These are phyloP conservation scores for Ophiostoma montium DNA, from an alignment of 2,329 filamentous ascomycete genomes.

Conservation along the genomic window DNA sequence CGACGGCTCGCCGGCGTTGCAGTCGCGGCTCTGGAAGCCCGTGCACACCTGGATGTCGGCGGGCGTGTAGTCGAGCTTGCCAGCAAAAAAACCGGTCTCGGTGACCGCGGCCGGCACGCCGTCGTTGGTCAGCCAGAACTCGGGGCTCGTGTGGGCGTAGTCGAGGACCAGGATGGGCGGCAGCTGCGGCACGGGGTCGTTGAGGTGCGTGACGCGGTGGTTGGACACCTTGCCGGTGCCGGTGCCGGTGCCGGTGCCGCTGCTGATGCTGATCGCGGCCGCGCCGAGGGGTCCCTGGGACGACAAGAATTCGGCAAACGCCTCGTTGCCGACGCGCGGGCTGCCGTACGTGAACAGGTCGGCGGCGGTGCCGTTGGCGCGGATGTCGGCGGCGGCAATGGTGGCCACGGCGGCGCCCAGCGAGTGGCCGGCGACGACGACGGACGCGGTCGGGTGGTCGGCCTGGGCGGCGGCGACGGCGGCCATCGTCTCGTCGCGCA, in stretches of 20 bases:
- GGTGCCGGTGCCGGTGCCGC: no score
- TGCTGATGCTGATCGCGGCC: slow-evolving; percentile 8
- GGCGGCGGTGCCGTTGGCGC: slow-evolving; percentile 29
- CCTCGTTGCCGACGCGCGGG: slow-evolving; percentile 48
- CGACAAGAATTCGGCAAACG: slow-evolving; percentile 39
- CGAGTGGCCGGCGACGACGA: slow-evolving; percentile 53
- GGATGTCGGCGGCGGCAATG: slow-evolving; percentile 42
- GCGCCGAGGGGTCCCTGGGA: slow-evolving; percentile 22
- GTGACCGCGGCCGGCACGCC: slow-evolving; percentile 15
- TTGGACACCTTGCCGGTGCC: slow-evolving; percentile 26
- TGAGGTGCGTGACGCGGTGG: slow-evolving; percentile 51
- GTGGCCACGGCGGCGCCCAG: slow-evolving; percentile 52
- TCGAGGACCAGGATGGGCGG: slow-evolving; percentile 41
- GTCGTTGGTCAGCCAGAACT: slow-evolving; percentile 46
- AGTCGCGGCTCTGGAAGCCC: slow-evolving; percentile 31
- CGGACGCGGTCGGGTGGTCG: slow-evolving; percentile 14
- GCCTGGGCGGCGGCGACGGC: slow-evolving; percentile 29
- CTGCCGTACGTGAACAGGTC: slow-evolving; percentile 55
- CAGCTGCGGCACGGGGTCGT: slow-evolving; percentile 55
- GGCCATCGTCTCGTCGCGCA: slow-evolving; percentile 26
- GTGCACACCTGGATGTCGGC: slow-evolving; percentile 31
- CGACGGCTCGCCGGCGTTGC: slow-evolving; percentile 36
- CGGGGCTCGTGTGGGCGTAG: slow-evolving; percentile 53
- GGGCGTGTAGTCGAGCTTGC: slow-evolving; percentile 21
- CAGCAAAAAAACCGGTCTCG: background rate